Base-by-base conservation (phyloP, 1,284 basidiomycete genomes). In the Malassezia furfur region DNA sequence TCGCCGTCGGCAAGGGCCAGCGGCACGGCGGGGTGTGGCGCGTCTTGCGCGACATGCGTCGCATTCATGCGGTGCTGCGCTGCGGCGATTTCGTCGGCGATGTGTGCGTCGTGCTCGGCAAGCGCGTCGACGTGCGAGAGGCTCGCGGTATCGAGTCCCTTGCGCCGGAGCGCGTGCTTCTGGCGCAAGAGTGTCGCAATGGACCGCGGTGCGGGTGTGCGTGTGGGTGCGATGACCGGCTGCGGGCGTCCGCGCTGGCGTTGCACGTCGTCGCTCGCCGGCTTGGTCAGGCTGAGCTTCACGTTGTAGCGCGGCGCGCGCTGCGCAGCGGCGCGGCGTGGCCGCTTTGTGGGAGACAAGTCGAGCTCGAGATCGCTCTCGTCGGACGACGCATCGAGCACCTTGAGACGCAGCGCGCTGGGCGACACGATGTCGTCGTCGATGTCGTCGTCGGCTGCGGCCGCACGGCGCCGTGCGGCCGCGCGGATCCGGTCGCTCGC, bases 321-420 rank as follows among this genome's bases (percentile, higher is more conserved):
- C 22, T 40, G 54, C 21, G 36, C 43, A 5, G 54, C 54, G 1
- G 54, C 54, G 11, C 54, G 48, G 2, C 44, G 54, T n/a, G 54
- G 44, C 3, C 49, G 43, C 30, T 31, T 9, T 38, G 44, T 34
- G 14, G 49, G 45, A 14, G 48, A 47, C 15, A 43, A 15, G 3
- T 45, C 22, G 21, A 54, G 31, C 6, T 45, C 22, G 21, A 54
- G 31, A 9, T 19, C 41, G 12, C 49, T 48, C 19, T 55, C 54
- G 17, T 50, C 48, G 8, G 39, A 44, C n/a, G 50, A 48, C 28
- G 48, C 54, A 36, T 46, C 40, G 30, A 54, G 32, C 14, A 39
- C 45, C 5, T 28, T 22, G 31, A 45, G 19, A 4, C 31, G 39
- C 17, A 41, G n/a, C 36, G 40, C 25, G 9, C 9, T 14, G 22